Percentiles rank a stretch among this genome's conserved stretches.
Evolutionary conservation across 441 rosid genomes (phyloP).

Genomic region (Brassica hybrid): DNA sequence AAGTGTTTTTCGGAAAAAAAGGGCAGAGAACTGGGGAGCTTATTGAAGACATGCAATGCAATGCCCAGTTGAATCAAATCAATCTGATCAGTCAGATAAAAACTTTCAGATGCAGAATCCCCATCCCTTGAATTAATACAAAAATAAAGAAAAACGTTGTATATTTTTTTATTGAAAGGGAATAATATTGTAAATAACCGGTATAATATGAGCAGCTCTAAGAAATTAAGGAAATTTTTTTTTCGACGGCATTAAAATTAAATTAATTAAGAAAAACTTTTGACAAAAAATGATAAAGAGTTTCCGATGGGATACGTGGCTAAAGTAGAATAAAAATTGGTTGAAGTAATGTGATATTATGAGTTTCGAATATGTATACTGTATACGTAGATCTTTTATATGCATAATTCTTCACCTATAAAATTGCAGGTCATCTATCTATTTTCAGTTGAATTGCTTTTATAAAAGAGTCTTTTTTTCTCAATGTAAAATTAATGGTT

Average conservation of each 20-base stretch:
- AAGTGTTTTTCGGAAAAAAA: neutral
- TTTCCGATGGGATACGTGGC: neutral
- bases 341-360: neutral
- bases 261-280: too few species aligned
- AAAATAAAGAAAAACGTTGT: neutral
- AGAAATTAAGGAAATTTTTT: too few species aligned
- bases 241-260: neutral
- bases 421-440: neutral
- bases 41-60: neutral
- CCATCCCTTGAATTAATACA: neutral
- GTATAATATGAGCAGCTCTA: too few species aligned
- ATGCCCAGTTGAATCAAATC: neutral
- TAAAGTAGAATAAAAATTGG: neutral
- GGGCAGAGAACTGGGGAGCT: neutral
- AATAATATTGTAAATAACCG: too few species aligned
- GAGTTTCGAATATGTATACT: too few species aligned
- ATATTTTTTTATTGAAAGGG: neutral
- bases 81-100: neutral
- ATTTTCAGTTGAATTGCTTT: neutral
- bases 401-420: too few species aligned
- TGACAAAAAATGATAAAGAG: neutral
- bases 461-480: neutral
- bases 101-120: neutral
- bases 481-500: neutral
- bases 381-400: too few species aligned